phyloP scores from a whole-genome alignment of 176 grass and related monocot species.

The Poa annua region DNA sequence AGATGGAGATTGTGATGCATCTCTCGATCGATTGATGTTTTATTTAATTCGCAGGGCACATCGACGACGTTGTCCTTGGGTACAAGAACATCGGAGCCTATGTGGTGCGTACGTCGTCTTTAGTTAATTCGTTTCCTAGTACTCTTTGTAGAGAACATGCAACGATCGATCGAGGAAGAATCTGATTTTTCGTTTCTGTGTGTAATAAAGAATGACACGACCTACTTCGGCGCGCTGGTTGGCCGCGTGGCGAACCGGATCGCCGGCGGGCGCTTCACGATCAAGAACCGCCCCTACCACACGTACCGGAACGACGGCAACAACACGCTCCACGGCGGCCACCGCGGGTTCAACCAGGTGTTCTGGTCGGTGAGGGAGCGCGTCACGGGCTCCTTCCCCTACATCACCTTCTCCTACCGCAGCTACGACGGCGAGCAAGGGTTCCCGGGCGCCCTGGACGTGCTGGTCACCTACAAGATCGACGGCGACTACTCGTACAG shows the following conservation, averaged over 20 bases:
- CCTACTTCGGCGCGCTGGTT: slow-evolving; percentile 85
- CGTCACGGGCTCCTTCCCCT: slow-evolving; percentile 62
- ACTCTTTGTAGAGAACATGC: too few relatives aligned
- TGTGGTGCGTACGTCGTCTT: slow-evolving; percentile 44
- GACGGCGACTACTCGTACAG: slow-evolving; percentile 64
- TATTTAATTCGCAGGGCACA: slow-evolving; percentile 50
- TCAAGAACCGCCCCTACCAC: slow-evolving; percentile 51
- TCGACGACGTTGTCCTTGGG: slow-evolving; percentile 83
- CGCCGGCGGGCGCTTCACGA: slow-evolving; percentile 62
- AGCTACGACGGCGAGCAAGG: slow-evolving; percentile 96
- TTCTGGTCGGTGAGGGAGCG: slow-evolving; percentile 75
- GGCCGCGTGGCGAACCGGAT: slow-evolving; percentile 91
- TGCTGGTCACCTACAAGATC: slow-evolving; percentile 87
- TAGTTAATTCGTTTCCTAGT: not conserved
- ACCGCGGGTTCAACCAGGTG: slow-evolving; percentile 84
- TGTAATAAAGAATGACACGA: slow-evolving; percentile 75
- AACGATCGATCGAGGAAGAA: not conserved
- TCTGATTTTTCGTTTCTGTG: too few relatives aligned
- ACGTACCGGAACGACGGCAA: slow-evolving; percentile 72
- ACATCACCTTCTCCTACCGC: slow-evolving; percentile 88
- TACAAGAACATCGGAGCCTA: slow-evolving; percentile 71
- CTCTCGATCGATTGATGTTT: not conserved
- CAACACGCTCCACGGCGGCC: slow-evolving; percentile 83
- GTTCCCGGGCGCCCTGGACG: slow-evolving; percentile 73
- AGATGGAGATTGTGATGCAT: not conserved